A percentile compares a stretch with the other conserved stretches of the same genome.
phyloP scores from a whole-genome alignment of 164 flowering plant species.

The Vitis riparia region DNA sequence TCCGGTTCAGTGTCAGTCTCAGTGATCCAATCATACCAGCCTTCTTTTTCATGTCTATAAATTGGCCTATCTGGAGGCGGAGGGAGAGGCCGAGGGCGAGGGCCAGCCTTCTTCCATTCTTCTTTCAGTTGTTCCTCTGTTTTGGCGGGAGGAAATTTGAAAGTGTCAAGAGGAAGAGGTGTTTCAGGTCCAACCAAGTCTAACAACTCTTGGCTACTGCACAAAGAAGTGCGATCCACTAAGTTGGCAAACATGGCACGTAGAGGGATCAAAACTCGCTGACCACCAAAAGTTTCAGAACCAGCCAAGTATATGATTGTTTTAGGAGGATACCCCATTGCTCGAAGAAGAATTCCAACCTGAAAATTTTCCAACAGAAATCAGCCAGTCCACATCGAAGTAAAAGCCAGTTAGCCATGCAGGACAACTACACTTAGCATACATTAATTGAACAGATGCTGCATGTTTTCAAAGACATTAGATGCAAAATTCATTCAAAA shows the following conservation, averaged over 20 bases:
- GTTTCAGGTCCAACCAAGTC: constrained; percentile 70
- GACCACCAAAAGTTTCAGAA: constrained; percentile 93
- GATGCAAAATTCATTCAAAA: too few relatives aligned
- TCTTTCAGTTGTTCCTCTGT: constrained; percentile 59
- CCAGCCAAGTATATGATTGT: constrained; percentile 85
- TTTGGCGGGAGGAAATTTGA: constrained; percentile 49
- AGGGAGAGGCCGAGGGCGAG: constrained; percentile 99
- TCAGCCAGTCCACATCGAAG: too few relatives aligned
- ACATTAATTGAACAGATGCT: too few relatives aligned
- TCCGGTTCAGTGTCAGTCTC: constrained; percentile 79
- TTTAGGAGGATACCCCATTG: constrained; percentile 88
- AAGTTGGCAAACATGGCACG: constrained; percentile 84
- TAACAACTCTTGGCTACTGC: constrained; percentile 68
- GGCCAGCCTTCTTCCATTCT: constrained; percentile 92
- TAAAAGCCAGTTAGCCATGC: too few relatives aligned
- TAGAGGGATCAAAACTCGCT: constrained; percentile 81
- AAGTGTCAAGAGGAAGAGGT: constrained; percentile 45
- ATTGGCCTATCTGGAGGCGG: constrained; percentile 95
- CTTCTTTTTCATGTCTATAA: constrained; percentile 93
- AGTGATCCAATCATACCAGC: constrained; percentile 98
- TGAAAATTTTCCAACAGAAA: constrained; percentile 24
- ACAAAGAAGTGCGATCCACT: constrained; percentile 81
- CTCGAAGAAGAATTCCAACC: constrained; percentile 92
- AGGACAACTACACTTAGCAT: too few relatives aligned
- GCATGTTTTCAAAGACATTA: too few relatives aligned